Percentiles rank a stretch among this genome's conserved stretches.
phyloP scores from a whole-genome alignment of 371 early-diverging fungal genomes.

The Mortierella sp. region DNA sequence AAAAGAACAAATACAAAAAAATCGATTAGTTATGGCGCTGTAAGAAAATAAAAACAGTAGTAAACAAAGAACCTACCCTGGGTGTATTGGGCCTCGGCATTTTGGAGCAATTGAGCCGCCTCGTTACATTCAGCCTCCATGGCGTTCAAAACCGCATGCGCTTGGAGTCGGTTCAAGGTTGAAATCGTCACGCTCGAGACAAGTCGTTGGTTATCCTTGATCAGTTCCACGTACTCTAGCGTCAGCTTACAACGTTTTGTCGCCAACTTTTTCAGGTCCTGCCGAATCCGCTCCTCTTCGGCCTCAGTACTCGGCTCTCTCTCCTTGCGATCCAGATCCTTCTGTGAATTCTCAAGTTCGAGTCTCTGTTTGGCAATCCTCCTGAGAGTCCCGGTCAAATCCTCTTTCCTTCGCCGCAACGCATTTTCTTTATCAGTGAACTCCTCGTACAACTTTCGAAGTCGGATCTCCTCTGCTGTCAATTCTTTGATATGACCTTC shows the following conservation, averaged over 20 bases:
- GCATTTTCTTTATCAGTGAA: slow-evolving; percentile 9
- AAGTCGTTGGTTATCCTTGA: slow-evolving; percentile 30
- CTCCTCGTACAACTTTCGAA: slow-evolving; percentile 26
- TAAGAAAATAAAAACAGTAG: neutral
- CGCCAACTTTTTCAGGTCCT: slow-evolving; percentile 29
- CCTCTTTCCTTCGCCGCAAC: slow-evolving; percentile 19
- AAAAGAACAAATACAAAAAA: neutral
- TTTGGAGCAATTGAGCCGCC: slow-evolving; percentile 40
- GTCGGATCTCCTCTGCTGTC: slow-evolving; percentile 35
- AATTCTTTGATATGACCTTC: slow-evolving; percentile 30
- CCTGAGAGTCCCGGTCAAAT: slow-evolving; percentile 7
- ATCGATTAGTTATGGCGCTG: neutral
- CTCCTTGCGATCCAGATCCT: slow-evolving; percentile 29
- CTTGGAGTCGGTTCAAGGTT: slow-evolving; percentile 47
- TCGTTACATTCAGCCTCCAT: slow-evolving; percentile 30
- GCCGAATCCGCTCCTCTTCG: slow-evolving; percentile 41
- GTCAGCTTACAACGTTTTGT: slow-evolving; percentile 51
- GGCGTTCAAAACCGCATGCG: slow-evolving; percentile 40
- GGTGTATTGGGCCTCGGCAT: slow-evolving; percentile 44
- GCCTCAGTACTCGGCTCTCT: slow-evolving; percentile 43
- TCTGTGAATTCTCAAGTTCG: slow-evolving; percentile 14
- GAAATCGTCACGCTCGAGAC: slow-evolving; percentile 35
- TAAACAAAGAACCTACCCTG: slow-evolving; percentile 24
- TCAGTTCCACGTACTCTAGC: slow-evolving; percentile 39
- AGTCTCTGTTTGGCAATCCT: slow-evolving; percentile 23